Evolutionary conservation across 2,329 filamentous ascomycete species (phyloP).

Genomic region (Diaporthe ampelina): DNA sequence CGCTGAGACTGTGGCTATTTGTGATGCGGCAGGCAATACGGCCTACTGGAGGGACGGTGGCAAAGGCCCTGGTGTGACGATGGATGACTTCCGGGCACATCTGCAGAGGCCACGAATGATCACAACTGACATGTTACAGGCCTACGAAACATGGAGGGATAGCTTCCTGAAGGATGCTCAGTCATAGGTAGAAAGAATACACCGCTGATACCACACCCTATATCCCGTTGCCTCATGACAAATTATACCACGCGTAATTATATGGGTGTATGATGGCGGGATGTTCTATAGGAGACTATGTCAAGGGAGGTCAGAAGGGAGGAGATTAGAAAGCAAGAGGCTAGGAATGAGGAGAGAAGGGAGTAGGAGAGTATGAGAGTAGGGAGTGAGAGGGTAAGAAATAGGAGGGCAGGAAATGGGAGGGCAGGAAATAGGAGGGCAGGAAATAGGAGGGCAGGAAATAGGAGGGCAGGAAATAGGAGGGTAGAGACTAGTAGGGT

Average conservation of each 20-base stretch:
- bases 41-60: conserved; percentile 54
- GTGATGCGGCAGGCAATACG: conserved; percentile 59
- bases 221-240: background rate
- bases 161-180: conserved; percentile 46
- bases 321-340: too few relatives aligned
- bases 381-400: too few relatives aligned
- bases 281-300: background rate
- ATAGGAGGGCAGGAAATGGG: background rate
- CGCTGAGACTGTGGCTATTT: conserved; percentile 79
- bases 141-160: conserved; percentile 56
- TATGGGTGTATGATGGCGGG: background rate
- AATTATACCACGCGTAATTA: background rate
- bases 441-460: too few relatives aligned
- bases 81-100: conserved; percentile 49
- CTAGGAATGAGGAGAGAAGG: too few relatives aligned
- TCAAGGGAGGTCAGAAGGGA: too few relatives aligned
- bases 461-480: too few relatives aligned
- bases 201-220: background rate
- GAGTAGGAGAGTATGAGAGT: too few relatives aligned
- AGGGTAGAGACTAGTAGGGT: background rate
- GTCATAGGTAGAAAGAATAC: background rate
- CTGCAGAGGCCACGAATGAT: conserved; percentile 55
- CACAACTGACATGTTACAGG: conserved; percentile 52
- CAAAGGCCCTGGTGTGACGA: conserved; percentile 51
- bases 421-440: background rate